Base-by-base conservation (phyloP, 1,284 basidiomycete genomes). In the Boletus sp. region DNA sequence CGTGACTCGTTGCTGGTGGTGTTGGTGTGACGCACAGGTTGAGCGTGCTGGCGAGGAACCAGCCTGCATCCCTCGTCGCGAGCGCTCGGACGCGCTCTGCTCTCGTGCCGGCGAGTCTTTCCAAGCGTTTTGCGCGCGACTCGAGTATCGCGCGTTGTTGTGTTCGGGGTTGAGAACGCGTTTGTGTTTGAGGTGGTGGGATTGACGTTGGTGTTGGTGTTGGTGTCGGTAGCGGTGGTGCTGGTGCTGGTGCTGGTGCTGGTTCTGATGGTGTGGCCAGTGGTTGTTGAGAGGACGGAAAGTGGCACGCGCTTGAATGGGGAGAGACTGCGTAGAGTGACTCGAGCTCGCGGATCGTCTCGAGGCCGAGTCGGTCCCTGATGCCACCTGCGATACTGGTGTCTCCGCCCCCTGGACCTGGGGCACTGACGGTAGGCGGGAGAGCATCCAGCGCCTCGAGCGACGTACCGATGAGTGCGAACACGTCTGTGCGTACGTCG, bases 21-120 rank as follows among this genome's bases (percentile, higher is more conserved):
- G 37, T 8, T 29, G 48, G 43, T 2, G 60, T 35, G 33, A 66
- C 55, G 18, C 65, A 68, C 13, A 72, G 54, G 22, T 59, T 58
- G 56, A 73, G 71, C 29, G 61, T 57, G 48, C 60, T 67, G 12
- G 63, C 67, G 48, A 70, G 68, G 35, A 68, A 63, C 70, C 69
- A 70, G 0, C 63, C 65, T 2, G 65, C 59, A 22, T 73, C 71
- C 42, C 65, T 61, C 37, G 51, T 69, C 6, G 59, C 61, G 18
- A 70, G 70, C 11, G 51, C 61, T 15, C 59, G 56, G 18, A 72
- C 57, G 22, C 67, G 64, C 16, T 68, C 61, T 16, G 45, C 36
- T 33, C 68, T 46, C 39, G 61, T 60, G 7, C 68, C 62, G 0
- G 43, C 41, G 31, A 60, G 58, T 22, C 41, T 52, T n/a, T 67